Base-by-base conservation (phyloP, 2,329 filamentous ascomycete genomes). In the Phaeosphaeriaceae sp. region DNA sequence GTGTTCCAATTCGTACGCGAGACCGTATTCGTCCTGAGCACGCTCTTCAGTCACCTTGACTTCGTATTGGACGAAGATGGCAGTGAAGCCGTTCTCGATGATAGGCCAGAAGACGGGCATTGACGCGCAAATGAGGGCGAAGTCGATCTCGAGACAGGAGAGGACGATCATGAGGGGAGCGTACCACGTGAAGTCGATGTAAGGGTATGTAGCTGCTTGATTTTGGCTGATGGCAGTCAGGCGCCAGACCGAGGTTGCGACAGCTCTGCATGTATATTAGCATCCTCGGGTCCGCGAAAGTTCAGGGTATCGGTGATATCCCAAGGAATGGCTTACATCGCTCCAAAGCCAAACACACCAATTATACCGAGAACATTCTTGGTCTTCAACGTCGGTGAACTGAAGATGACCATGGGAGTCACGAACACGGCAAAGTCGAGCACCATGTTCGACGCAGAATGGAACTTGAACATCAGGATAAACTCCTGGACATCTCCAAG, bases 41-140 rank as follows among this genome's bases (percentile, higher is more conserved):
- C 62, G 67, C 22, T 74, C 70, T 33, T 75, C 72, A 1, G 65
- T 68, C 5, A 78, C 65, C 15, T 73, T 57, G 22, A 78, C 69
- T 51, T 77, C 73, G 57, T 67, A 71, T 9, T 69, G 74, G 48
- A 76, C 69, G 41, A 76, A 72, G 44, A 76, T 76, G 33, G 69
- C 62, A 17, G 60, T 50, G 27, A 73, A 45, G 3, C 68, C 68
- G 41, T 63, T 60, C 24, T 70, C 63, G 49, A 76, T 58, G 9
- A 74, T 56, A 3, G 74, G 74, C 73, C 73, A 76, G 66, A 76
- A 76, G 42, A 76, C 72, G 9, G 74, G 74, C 53, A 76, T 73
- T 4, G 70, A 73, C 17, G 74, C 73, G 58, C 71, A 73, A 33
- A 73, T 70, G 33, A 76, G 70, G 24, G 73, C 74, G 21, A 76